Evolutionary conservation across 2,329 filamentous ascomycete genomes (phyloP).

Genomic region (Elsinoe australis): DNA sequence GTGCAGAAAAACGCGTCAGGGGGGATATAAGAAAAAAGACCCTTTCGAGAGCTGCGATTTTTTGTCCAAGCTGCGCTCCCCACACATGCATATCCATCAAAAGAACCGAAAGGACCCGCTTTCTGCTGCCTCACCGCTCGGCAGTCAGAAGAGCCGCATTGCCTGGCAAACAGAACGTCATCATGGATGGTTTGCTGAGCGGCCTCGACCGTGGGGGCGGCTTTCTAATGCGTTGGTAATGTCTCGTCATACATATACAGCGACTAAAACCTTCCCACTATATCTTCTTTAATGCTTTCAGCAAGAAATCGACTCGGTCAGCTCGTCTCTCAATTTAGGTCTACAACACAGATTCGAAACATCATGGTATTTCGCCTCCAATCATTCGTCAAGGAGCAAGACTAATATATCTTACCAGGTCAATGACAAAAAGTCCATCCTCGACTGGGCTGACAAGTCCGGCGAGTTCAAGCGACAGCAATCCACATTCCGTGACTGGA

Average conservation of each 20-base stretch:
- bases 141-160: not conserved
- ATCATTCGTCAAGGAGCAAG: no score
- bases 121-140: conserved; percentile 16
- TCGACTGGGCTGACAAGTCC: conserved; percentile 73
- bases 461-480: conserved; percentile 90
- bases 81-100: not conserved
- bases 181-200: conserved; percentile 3
- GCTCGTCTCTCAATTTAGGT: conserved; percentile 9
- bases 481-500: conserved; percentile 73
- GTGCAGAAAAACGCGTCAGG: conserved; percentile 14
- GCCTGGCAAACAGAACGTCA: conserved; percentile 13
- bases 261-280: not conserved
- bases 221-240: conserved; percentile 15
- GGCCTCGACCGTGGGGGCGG: not conserved
- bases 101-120: conserved; percentile 5
- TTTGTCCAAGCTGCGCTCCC: conserved; percentile 5
- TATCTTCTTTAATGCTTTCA: not conserved
- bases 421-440: conserved; percentile 46
- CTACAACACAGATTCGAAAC: conserved; percentile 12
- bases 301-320: conserved; percentile 7
- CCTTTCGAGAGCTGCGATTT: conserved; percentile 14
- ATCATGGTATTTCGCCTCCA: conserved; percentile 16
- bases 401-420: no score
- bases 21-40: not conserved
- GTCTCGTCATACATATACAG: conserved; percentile 8